Evolutionary conservation across 345 rosid genomes (phyloP).

Genomic region (Citropsis articulata): DNA sequence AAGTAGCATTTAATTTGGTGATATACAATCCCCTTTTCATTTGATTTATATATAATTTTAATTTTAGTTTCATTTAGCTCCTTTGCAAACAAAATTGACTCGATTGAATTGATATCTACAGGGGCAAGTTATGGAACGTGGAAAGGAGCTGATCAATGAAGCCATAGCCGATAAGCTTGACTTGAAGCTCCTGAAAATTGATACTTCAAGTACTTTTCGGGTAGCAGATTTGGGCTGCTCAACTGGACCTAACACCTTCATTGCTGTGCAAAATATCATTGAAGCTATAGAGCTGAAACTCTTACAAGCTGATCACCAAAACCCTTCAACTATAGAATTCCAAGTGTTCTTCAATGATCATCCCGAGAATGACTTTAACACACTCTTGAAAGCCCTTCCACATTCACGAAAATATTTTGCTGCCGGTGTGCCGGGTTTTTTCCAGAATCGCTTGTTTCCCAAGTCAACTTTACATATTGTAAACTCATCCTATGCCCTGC

Average conservation of each 20-base stretch:
- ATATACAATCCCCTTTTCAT: too few relatives aligned
- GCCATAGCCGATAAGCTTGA: constrained; percentile 21
- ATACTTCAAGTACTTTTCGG: not conserved
- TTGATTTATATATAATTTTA: too few relatives aligned
- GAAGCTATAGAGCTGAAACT: constrained; percentile 19
- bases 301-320: not conserved
- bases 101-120: not conserved
- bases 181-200: not conserved
- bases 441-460: constrained; percentile 40
- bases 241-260: constrained; percentile 30
- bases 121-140: not conserved
- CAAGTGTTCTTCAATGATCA: constrained; percentile 29
- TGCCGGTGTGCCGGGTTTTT: constrained; percentile 32
- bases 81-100: too few relatives aligned
- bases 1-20: too few relatives aligned
- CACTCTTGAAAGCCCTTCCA: constrained; percentile 23
- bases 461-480: constrained; percentile 34
- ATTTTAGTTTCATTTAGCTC: too few relatives aligned
- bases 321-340: constrained; percentile 8
- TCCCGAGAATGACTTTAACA: constrained; percentile 22
- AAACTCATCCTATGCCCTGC: constrained; percentile 31
- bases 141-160: constrained; percentile 13
- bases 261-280: constrained; percentile 22
- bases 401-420: constrained; percentile 8
- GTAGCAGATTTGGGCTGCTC: constrained; percentile 38